Evolutionary conservation across 1,139 yeast species (phyloP).

Genomic region (Debaryomycetaceae sp.): DNA sequence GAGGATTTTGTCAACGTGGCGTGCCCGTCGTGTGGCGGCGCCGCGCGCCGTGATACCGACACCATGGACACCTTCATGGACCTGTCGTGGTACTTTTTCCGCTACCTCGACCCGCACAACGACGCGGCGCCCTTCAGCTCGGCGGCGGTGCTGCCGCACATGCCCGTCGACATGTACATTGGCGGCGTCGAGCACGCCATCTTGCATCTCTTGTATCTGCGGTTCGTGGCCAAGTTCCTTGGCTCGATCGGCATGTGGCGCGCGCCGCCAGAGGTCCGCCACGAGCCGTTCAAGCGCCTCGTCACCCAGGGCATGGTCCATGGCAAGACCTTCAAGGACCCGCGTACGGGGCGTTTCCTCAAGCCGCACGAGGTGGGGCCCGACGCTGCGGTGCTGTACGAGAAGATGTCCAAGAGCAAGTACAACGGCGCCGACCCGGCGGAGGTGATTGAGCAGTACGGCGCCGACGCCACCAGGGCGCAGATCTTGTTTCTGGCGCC

Average conservation of each 20-base stretch:
- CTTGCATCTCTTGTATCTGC: constrained; percentile 75
- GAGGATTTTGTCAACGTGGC: constrained; percentile 66
- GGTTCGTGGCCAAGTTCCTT: constrained; percentile 80
- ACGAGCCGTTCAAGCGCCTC: constrained; percentile 76
- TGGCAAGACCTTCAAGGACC: constrained; percentile 77
- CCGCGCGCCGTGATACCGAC: constrained; percentile 86
- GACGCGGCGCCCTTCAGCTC: constrained; percentile 44
- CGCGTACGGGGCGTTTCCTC: constrained; percentile 66
- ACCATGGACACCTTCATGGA: constrained; percentile 99
- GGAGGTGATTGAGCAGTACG: constrained; percentile 69
- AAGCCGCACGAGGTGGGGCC: constrained; percentile 64
- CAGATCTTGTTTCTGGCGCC: constrained; percentile 95
- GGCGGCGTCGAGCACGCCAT: constrained; percentile 98
- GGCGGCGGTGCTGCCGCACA: constrained; percentile 45
- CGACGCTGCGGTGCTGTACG: constrained; percentile 50
- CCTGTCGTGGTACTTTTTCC: constrained; percentile 92
- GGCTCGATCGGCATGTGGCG: constrained; percentile 54
- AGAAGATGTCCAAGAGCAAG: constrained; percentile 95
- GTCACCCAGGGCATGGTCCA: constrained; percentile 99
- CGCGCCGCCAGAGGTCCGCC: constrained; percentile 32
- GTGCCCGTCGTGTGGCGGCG: constrained; percentile 76
- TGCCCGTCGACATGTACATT: constrained; percentile 87
- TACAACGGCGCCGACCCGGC: constrained; percentile 91
- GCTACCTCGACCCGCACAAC: constrained; percentile 77
- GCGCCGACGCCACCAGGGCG: constrained; percentile 94